These are phyloP conservation scores for Penicillium ucsense DNA, from an alignment of 495 filamentous ascomycete genomes.

Conservation along the genomic window DNA sequence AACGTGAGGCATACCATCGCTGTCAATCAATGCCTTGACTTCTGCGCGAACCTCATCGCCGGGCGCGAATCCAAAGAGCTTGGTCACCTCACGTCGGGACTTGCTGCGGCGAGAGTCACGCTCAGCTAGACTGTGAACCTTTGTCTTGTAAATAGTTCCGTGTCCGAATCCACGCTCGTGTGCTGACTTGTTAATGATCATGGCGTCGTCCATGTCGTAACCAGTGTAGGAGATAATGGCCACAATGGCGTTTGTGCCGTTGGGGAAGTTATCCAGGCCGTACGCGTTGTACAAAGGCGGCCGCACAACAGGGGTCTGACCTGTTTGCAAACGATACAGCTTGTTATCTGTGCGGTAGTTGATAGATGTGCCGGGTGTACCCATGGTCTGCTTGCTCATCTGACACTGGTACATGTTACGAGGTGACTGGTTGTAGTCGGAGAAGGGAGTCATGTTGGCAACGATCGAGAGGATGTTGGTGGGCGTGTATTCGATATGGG, in stretches of 20 bases:
- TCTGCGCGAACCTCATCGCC: slow-evolving; percentile 53
- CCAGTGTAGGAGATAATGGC: slow-evolving; percentile 98
- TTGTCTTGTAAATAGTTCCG: slow-evolving; percentile 96
- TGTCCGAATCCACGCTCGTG: slow-evolving; percentile 96
- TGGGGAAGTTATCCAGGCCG: slow-evolving; percentile 95
- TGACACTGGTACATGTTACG: slow-evolving; percentile 99
- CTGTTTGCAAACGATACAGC: slow-evolving; percentile 86
- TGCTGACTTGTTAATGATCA: slow-evolving; percentile 97
- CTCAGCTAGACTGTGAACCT: slow-evolving; percentile 73
- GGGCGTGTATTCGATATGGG: slow-evolving; percentile 88
- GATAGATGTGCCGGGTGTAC: slow-evolving; percentile 81
- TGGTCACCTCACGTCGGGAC: slow-evolving; percentile 46
- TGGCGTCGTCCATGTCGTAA: slow-evolving; percentile 99
- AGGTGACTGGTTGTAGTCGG: slow-evolving; percentile 97
- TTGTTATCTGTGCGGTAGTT: slow-evolving; percentile 94
- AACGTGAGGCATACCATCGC: slow-evolving; percentile 74
- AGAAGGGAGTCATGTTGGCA: slow-evolving; percentile 98
- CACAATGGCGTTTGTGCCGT: slow-evolving; percentile 93
- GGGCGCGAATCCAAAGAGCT: slow-evolving; percentile 81
- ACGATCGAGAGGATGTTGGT: slow-evolving; percentile 97
- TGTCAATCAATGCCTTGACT: slow-evolving; percentile 61
- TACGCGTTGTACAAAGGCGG: slow-evolving; percentile 90
- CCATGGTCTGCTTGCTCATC: slow-evolving; percentile 99
- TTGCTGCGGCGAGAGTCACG: slow-evolving; percentile 48
- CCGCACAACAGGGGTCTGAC: slow-evolving; percentile 89